Base-by-base conservation (phyloP, 192 early-diverging fungal species). In the Coemansia guatemalensis region DNA sequence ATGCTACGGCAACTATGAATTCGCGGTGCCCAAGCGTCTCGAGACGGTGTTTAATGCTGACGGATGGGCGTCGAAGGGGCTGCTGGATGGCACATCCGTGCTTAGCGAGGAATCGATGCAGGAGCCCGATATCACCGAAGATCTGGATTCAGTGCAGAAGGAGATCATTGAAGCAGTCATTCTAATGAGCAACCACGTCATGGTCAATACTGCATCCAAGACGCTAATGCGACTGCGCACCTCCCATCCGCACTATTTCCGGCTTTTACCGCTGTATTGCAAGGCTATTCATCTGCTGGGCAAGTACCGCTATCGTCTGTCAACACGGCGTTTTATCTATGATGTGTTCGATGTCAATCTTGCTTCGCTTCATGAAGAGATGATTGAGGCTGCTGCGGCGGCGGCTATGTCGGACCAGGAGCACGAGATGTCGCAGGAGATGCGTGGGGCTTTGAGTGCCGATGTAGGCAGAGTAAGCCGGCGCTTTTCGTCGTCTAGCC, bases 231-330 rank as follows among this genome's bases (percentile, higher is more conserved):
- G 74, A 8, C 64, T 82, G 57, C 69, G 79, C 44, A 82, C 67
- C 2, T 82, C 79, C 8, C 79, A 82, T 30, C 79, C 79, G 51
- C 79, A 82, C 54, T 82, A 82, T 67, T 82, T 82, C 24, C 69
- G 74, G 1, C 56, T 82, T 12, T 6, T 82, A 25, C 69, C 73
- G 0, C 41, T 82, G 24, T 82, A 82, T 50, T 51, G 67, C 64
- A 47, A 51, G 12, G 67, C 56, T 1, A 70, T 82, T 68, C 41
- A 60, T n/a, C 47, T 82, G 52, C 39, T 82, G 60, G 68, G 74
- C 48, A 82, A 73, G 70, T 82, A 73, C 49, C 68, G 79, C 58
- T 82, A 75, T 55, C 51, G 79, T 5, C n/a, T 82, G 53, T 64
- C 69, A 5, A 70, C 79, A 18, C 61, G 74, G 0, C 69, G 79